Evolutionary conservation across 345 rosid species (phyloP).

Genomic region (Salix viminalis): DNA sequence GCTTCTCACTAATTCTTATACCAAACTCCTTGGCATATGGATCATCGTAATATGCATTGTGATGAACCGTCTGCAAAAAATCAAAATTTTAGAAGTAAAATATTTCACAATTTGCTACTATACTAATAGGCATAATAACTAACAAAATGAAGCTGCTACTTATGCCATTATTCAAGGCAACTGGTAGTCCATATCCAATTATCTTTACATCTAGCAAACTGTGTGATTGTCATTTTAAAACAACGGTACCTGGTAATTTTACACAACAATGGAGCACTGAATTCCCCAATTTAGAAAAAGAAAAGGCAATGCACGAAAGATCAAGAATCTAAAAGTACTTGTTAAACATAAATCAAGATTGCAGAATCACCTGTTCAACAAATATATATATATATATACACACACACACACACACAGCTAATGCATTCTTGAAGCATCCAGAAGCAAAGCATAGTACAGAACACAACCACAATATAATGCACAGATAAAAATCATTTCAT

Average conservation of each 20-base stretch:
- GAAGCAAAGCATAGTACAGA: background rate
- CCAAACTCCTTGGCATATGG: slow-evolving; percentile 93
- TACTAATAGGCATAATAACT: background rate
- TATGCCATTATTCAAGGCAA: background rate
- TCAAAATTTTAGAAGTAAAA: background rate
- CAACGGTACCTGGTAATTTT: background rate
- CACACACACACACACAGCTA: background rate
- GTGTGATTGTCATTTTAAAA: background rate
- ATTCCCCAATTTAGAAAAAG: background rate
- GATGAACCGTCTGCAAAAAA: slow-evolving; percentile 58
- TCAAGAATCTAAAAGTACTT: background rate
- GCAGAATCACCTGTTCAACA: too few relatives aligned
- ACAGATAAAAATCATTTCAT: too few relatives aligned
- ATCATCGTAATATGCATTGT: slow-evolving; percentile 69
- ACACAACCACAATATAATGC: background rate
- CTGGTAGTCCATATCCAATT: background rate
- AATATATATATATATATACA: too few relatives aligned
- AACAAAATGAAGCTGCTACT: background rate
- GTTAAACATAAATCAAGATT: background rate
- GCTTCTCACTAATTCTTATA: slow-evolving; percentile 79
- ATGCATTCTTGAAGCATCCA: background rate
- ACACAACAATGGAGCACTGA: background rate
- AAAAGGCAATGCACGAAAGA: background rate
- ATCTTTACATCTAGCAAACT: background rate
- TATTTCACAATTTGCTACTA: background rate